Base-by-base conservation (phyloP, 768 basidiomycete species). In the Kwoniella dejecticola region DNA sequence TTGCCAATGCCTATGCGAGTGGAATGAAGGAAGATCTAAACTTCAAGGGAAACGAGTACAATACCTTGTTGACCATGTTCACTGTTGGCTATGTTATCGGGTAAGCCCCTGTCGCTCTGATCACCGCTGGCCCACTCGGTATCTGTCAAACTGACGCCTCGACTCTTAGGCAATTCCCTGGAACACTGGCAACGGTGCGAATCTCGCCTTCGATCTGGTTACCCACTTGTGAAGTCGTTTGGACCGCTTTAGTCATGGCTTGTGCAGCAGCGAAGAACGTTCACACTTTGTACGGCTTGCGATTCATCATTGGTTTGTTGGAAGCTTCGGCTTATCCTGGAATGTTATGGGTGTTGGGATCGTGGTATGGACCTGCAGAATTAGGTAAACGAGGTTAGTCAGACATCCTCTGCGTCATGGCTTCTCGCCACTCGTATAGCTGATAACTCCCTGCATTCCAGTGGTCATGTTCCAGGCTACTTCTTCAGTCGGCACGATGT, bases 1-100 rank as follows among this genome's bases (percentile, higher is more conserved):
- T 61, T 36, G 30, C 54, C 8, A 62, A 65, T 27, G 67, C 67
- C 11, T 68, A 68, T 47, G 68, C 63, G 0, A 59, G 60, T 6
- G 72, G 72, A 13, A 67, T 72, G 65, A 62, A 68, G 31, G 71
- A 69, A 33, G 68, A 57, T 27, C 56, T 72, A 23, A 41, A 67
- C 57, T 58, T 72, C 30, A 44, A 54, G 26, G 68, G 68, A 7
- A 62, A 69, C 36, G 53, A 72, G 52, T 69, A 69, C 46, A 67
- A 62, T 26, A 48, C 42, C 19, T 30, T 57, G 19, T 41, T 50
- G 10, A 62, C 54, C 24, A 49, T 55, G 53, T 55, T 56, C 40
- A 56, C 44, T 3, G 53, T 56, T 21, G 55, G 41, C n/a, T 38
- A 63, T 52, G 38, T 63, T 23, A 50, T 57, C 26, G 36, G 47